Evolutionary conservation across 2,329 filamentous ascomycete species (phyloP).

Genomic region (Cytospora leucostoma): DNA sequence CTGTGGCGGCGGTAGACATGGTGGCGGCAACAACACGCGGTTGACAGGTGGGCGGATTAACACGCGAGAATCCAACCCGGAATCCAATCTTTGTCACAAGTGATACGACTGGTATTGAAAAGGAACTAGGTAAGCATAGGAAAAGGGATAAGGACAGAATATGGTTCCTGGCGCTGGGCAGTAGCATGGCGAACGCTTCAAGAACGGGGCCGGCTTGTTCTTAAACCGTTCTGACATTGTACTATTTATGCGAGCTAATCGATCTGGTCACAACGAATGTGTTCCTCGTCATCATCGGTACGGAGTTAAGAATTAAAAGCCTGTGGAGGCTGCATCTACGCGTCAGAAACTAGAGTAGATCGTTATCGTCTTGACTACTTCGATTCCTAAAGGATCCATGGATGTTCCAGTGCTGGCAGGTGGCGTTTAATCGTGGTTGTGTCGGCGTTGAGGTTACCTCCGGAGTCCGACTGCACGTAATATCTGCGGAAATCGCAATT

Average conservation of each 20-base stretch:
- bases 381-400: too few species aligned
- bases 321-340: neutral
- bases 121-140: neutral
- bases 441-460: slow-evolving; percentile 11
- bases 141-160: neutral
- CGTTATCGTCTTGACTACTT: too few species aligned
- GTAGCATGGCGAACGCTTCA: slow-evolving; percentile 3
- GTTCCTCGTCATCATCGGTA: slow-evolving; percentile 1
- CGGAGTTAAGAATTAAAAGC: slow-evolving; percentile 15
- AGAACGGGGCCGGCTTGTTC: neutral
- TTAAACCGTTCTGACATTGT: neutral
- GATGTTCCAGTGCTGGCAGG: too few species aligned
- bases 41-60: neutral
- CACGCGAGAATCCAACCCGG: slow-evolving; percentile 1
- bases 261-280: neutral
- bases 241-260: neutral
- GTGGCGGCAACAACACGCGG: slow-evolving; percentile 22
- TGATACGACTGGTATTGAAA: neutral
- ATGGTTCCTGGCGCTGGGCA: slow-evolving; percentile 3
- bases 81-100: neutral
- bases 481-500: too few species aligned
- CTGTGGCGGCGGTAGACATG: slow-evolving; percentile 36
- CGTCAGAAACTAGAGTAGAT: too few species aligned
- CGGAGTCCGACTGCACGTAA: slow-evolving; percentile 1
- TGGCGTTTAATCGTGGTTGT: neutral